Base-by-base conservation (phyloP, 768 basidiomycete genomes). In the Boletus rufocinnamomeus region DNA sequence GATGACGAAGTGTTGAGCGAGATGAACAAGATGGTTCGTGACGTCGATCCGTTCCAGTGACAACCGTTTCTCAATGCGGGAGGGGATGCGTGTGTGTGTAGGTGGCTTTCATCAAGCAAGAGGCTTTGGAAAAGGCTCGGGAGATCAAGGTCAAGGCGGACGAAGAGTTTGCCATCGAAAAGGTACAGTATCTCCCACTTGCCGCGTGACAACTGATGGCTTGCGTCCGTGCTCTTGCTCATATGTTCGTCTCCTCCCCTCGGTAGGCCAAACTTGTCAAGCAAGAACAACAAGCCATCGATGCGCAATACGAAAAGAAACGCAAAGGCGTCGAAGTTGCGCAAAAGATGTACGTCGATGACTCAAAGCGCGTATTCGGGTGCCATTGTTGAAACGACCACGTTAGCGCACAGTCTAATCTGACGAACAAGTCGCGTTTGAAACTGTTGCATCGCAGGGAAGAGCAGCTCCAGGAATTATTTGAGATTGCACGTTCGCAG, bases 81-180 rank as follows among this genome's bases (percentile, higher is more conserved):
- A 40, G 37, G 14, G 46, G 32, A 19, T 40, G 35, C 6, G 17
- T 62, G 14, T 23, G 19, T 51, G 34, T 72, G 0, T 23, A 96
- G 95, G 93, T 96, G 48, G 88, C 93, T 53, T 98, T 98, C 81
- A 98, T 98, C 83, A 96, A 93, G 77, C 97, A 98, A 71, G 97
- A 99, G 76, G 96, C 96, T 5, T 75, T 92, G 63, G 96, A 99
- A 80, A 99, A 99, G 77, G 95, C 94, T 1, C 81, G 97, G 9
- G 97, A 99, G 77, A 95, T 99, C 60, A 88, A 84, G 63, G 93
- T 98, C 59, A 99, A 99, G 75, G 96, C 97, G 0, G 95, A 99
- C 61, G 95, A 98, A 74, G 96, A 99, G 77, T 98, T 98, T 71
- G 91, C 96, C 21, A 98, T 99, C 64, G 97, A 99, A 74, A 99